Conservation (phyloP, 192 early-diverging fungal species). For the Coemansia sp. region DNA sequence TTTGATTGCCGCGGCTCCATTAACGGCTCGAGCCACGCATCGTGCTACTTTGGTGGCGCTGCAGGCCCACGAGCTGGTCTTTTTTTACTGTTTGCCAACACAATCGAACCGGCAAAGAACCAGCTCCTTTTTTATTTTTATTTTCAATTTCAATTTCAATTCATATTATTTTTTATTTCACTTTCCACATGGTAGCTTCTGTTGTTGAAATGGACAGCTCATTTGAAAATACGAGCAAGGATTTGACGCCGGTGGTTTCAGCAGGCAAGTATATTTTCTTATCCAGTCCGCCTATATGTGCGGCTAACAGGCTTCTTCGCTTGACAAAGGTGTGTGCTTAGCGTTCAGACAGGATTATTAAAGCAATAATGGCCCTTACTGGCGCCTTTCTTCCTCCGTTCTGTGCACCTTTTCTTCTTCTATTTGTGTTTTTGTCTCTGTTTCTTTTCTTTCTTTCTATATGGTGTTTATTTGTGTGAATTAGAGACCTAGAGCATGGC, state of each 20-base stretch:
- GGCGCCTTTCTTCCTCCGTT: not conserved
- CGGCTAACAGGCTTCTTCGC: not conserved
- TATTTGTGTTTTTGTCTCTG: not conserved
- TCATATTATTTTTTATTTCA: not conserved
- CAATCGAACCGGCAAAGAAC: too few relatives aligned
- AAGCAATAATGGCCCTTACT: not conserved
- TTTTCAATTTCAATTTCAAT: not conserved
- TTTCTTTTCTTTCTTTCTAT: not conserved
- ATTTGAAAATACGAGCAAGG: not conserved
- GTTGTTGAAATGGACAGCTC: not conserved
- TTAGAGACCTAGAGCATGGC: not conserved
- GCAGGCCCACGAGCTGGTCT: not conserved
- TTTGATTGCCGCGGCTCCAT: too few relatives aligned
- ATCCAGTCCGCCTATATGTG: not conserved
- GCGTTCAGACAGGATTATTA: not conserved
- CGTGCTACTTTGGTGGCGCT: not conserved
- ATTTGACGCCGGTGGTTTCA: not conserved
- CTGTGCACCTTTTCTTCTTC: not conserved
- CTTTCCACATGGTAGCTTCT: not conserved
- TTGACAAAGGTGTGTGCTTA: not conserved
- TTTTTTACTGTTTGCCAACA: not conserved
- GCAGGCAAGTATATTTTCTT: not conserved
- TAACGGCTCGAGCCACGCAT: too few relatives aligned
- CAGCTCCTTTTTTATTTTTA: conserved; percentile 2
- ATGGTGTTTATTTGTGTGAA: not conserved